Percentiles rank a stretch among this genome's conserved stretches.
Evolutionary conservation across 1,284 basidiomycete species (phyloP).

Genomic region (Ustilago hordei): DNA sequence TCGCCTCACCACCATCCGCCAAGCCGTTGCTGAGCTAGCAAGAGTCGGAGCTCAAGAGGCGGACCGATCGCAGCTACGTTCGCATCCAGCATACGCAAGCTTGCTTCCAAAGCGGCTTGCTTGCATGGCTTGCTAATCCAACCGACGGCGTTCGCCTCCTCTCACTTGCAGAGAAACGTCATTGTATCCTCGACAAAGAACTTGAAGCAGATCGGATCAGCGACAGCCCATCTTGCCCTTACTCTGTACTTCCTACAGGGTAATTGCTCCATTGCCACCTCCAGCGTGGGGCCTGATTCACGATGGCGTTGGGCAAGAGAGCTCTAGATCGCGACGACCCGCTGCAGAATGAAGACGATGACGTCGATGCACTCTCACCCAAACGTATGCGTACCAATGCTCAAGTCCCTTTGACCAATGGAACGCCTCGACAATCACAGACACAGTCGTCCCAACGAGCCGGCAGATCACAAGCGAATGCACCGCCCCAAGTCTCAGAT

Average conservation of each 20-base stretch:
- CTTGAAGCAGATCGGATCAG: too few species aligned
- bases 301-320: constrained; percentile 40
- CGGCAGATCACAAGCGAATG: constrained; percentile 5
- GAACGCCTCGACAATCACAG: constrained; percentile 7
- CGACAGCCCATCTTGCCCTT: too few species aligned
- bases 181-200: not conserved
- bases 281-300: not conserved
- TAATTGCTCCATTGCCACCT: not conserved
- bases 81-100: not conserved
- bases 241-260: too few species aligned
- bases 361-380: constrained; percentile 27
- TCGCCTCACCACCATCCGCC: not conserved
- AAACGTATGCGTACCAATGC: constrained; percentile 32
- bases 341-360: constrained; percentile 31
- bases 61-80: not conserved
- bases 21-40: not conserved
- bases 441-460: not conserved
- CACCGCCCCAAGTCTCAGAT: constrained; percentile 71
- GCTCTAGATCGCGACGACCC: constrained; percentile 13
- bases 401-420: constrained; percentile 2
- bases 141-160: not conserved
- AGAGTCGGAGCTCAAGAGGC: not conserved
- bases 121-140: not conserved
- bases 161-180: not conserved
- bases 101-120: not conserved